Evolutionary conservation across 345 rosid genomes (phyloP).

Genomic region (Cochlearia excelsa): DNA sequence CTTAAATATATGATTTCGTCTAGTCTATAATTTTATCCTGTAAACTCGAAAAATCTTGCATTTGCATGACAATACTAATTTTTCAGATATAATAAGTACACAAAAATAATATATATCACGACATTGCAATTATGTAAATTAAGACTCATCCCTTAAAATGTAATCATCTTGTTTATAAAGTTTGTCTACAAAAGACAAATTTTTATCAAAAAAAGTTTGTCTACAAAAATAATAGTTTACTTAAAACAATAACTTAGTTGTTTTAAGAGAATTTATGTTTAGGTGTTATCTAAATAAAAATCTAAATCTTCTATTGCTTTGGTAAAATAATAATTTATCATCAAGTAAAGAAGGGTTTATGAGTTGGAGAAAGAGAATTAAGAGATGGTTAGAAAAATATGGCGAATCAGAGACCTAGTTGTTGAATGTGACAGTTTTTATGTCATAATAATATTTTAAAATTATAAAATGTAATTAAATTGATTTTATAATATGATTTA

Average conservation of each 20-base stretch:
- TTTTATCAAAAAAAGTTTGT: too few relatives aligned
- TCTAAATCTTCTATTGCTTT: not conserved
- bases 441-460: conserved; percentile 8
- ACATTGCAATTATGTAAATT: too few relatives aligned
- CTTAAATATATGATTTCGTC: not conserved
- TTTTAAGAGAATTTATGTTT: too few relatives aligned
- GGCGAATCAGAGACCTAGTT: conserved; percentile 36
- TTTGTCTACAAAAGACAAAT: too few relatives aligned
- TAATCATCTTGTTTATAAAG: too few relatives aligned
- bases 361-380: conserved; percentile 14
- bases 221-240: too few relatives aligned
- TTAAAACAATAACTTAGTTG: too few relatives aligned
- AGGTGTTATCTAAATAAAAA: not conserved
- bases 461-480: conserved; percentile 12
- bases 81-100: too few relatives aligned
- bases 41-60: too few relatives aligned
- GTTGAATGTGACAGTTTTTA: conserved; percentile 38
- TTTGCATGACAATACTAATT: too few relatives aligned
- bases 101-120: too few relatives aligned
- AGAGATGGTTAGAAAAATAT: conserved; percentile 3
- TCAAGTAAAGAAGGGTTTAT: not conserved
- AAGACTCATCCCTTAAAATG: too few relatives aligned
- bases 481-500: not conserved
- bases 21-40: not conserved
- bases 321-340: conserved; percentile 3